phyloP scores from a whole-genome alignment of 2,329 filamentous ascomycete species.

The Monosporascus sp. region DNA sequence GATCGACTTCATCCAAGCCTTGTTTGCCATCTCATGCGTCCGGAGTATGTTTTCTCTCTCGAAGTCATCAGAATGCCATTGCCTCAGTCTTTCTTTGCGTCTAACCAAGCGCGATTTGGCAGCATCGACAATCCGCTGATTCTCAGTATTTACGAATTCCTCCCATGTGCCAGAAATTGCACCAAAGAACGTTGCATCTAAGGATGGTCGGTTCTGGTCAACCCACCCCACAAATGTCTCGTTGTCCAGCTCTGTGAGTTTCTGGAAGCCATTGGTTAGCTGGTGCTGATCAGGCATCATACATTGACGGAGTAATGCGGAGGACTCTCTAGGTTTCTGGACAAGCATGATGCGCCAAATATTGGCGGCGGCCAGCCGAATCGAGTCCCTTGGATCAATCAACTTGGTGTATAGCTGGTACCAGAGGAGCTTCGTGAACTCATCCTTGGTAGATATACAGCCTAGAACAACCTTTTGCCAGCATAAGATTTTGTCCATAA shows the following conservation, averaged over 20 bases:
- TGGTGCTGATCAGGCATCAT: constrained; percentile 65
- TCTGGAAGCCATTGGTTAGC: constrained; percentile 72
- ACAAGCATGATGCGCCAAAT: constrained; percentile 90
- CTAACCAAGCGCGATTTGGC: constrained; percentile 65
- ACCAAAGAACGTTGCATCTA: constrained; percentile 79
- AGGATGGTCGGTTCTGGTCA: constrained; percentile 69
- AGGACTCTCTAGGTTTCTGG: constrained; percentile 82
- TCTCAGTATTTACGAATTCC: constrained; percentile 77
- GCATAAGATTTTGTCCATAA: constrained; percentile 82
- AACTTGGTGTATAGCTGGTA: constrained; percentile 90
- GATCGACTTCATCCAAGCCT: constrained; percentile 92
- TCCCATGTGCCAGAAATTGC: constrained; percentile 82
- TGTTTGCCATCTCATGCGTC: constrained; percentile 81
- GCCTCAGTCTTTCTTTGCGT: constrained; percentile 76
- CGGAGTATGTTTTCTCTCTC: constrained; percentile 66
- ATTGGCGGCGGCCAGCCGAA: constrained; percentile 73
- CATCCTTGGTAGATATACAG: constrained; percentile 69
- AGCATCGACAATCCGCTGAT: constrained; percentile 71
- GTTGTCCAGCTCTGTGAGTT: constrained; percentile 82
- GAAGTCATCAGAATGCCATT: constrained; percentile 69
- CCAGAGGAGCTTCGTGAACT: constrained; percentile 79
- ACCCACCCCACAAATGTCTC: constrained; percentile 85
- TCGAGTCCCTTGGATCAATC: constrained; percentile 60
- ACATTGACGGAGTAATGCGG: constrained; percentile 65
- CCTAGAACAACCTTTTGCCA: constrained; percentile 96